phyloP scores from a whole-genome alignment of 305 asterid genomes.

The Rubia balearica region DNA sequence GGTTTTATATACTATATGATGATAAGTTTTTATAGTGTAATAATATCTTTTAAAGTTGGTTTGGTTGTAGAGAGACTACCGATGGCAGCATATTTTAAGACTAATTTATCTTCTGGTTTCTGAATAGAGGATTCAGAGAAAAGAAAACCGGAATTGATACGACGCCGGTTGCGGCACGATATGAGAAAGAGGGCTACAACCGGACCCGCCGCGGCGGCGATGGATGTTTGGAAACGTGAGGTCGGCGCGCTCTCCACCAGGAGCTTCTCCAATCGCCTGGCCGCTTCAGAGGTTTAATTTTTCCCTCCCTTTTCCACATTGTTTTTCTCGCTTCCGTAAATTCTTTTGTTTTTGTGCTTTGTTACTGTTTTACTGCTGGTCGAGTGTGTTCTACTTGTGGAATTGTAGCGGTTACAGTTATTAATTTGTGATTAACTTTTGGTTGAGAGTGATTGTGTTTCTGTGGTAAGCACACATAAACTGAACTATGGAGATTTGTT shows the following conservation, averaged over 20 bases:
- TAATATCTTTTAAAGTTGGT: too few species aligned
- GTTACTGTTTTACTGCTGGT: neutral
- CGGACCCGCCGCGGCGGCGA: slow-evolving; percentile 25
- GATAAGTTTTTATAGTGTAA: too few species aligned
- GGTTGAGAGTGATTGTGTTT: neutral
- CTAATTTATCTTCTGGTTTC: too few species aligned
- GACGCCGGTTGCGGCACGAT: neutral
- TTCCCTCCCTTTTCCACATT: neutral
- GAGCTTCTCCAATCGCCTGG: slow-evolving; percentile 55
- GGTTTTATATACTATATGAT: too few species aligned
- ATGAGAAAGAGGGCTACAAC: slow-evolving; percentile 42
- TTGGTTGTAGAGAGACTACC: too few species aligned
- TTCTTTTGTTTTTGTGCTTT: neutral
- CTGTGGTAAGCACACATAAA: neutral
- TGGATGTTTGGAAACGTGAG: slow-evolving; percentile 67
- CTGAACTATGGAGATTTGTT: neutral
- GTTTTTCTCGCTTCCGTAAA: neutral
- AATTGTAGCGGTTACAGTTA: neutral
- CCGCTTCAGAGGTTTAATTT: slow-evolving; percentile 51
- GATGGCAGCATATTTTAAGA: too few species aligned
- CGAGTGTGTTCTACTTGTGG: neutral
- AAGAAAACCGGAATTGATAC: neutral
- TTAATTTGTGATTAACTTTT: neutral
- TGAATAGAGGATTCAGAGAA: too few species aligned
- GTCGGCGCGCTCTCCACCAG: slow-evolving; percentile 54